Conservation (phyloP, 371 early-diverging fungal genomes). For the Mucor ambiguus region DNA sequence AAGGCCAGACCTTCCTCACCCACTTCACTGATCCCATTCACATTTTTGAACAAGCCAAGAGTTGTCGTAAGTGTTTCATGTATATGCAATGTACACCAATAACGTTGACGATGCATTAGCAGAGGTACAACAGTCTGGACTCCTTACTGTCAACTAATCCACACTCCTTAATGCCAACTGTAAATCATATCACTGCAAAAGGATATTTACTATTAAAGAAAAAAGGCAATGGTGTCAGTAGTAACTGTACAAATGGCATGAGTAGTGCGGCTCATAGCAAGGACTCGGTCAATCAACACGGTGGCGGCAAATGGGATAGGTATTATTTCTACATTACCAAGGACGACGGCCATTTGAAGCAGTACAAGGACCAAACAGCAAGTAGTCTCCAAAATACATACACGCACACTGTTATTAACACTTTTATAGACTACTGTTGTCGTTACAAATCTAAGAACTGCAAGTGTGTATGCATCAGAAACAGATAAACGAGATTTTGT, state of each 20-base stretch:
- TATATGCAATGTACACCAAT: neutral
- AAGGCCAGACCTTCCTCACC: constrained; percentile 21
- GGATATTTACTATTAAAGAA: constrained; percentile 30
- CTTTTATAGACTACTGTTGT: constrained; percentile 16
- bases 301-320: constrained; percentile 31
- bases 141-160: constrained; percentile 21
- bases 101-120: constrained; percentile 8
- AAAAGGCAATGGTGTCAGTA: constrained; percentile 3
- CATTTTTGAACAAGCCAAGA: constrained; percentile 30
- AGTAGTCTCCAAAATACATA: neutral
- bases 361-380: constrained; percentile 26
- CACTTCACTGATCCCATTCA: constrained; percentile 21
- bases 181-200: constrained; percentile 14
- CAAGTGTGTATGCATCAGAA: constrained; percentile 25
- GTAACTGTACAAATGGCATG: constrained; percentile 10
- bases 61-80: constrained; percentile 21
- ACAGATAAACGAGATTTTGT: constrained; percentile 34
- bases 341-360: constrained; percentile 32
- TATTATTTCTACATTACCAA: constrained; percentile 33
- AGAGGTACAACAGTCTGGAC: constrained; percentile 32
- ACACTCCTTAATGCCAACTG: constrained; percentile 5
- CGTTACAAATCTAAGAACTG: constrained; percentile 20
- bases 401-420: neutral
- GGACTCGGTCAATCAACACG: neutral
- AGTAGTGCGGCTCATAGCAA: constrained; percentile 3